Conservation (phyloP, 2,329 filamentous ascomycete genomes). For the Huntiella decipiens region DNA sequence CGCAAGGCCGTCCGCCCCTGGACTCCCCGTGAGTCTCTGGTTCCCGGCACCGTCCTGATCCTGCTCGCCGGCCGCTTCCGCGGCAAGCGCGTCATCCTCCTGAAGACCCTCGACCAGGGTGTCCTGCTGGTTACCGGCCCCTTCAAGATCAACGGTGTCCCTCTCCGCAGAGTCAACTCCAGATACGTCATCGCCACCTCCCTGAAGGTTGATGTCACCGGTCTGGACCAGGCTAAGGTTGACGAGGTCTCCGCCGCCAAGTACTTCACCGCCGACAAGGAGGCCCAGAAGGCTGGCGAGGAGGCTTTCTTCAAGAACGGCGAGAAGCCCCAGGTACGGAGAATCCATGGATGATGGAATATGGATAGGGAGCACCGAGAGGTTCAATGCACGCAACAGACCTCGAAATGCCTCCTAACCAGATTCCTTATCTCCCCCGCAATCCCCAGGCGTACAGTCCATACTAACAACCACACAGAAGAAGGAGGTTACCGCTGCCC, state of each 20-base stretch:
- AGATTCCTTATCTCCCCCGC: not conserved
- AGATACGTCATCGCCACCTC: constrained; percentile 87
- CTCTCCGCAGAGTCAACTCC: constrained; percentile 82
- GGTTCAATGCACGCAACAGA: too few species aligned
- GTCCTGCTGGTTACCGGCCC: constrained; percentile 97
- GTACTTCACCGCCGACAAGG: constrained; percentile 96
- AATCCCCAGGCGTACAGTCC: not conserved
- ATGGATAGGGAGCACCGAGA: not conserved
- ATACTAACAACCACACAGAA: constrained; percentile 40
- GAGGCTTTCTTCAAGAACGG: constrained; percentile 99
- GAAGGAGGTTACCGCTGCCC: constrained; percentile 85
- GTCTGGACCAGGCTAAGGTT: constrained; percentile 81
- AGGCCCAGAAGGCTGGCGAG: constrained; percentile 87
- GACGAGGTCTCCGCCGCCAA: constrained; percentile 54
- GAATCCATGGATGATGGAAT: not conserved
- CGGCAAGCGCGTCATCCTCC: constrained; percentile 97
- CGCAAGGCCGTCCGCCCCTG: constrained; percentile 86
- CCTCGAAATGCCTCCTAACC: too few species aligned
- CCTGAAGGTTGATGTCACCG: constrained; percentile 64
- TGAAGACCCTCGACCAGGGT: constrained; percentile 94
- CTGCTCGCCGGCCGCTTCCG: constrained; percentile 98
- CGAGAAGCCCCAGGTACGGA: constrained; percentile 85
- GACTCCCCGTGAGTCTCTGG: constrained; percentile 71
- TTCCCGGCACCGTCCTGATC: constrained; percentile 92
- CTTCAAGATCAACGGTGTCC: constrained; percentile 99